These are phyloP conservation scores for Polysphondylium violaceum DNA, from an alignment of 78 protist genomes.

Conservation along the genomic window DNA sequence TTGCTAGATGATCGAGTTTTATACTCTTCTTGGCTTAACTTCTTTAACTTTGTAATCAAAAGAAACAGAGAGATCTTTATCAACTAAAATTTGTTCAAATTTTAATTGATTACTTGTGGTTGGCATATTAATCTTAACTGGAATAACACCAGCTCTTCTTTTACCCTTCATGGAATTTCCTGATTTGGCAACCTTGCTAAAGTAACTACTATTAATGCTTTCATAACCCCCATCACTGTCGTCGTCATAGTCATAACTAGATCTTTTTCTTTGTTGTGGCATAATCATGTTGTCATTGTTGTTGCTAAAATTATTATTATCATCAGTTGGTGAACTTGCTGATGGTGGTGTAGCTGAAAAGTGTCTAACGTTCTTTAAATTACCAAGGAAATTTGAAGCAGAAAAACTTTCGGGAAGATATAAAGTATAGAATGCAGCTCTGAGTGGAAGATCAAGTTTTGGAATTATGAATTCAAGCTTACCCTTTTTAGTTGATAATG, in stretches of 20 bases:
- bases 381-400: slow-evolving; percentile 7
- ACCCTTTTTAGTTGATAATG: background rate
- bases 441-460: slow-evolving; percentile 48
- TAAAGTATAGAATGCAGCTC: slow-evolving; percentile 34
- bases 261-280: too few relatives aligned
- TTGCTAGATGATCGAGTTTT: too few relatives aligned
- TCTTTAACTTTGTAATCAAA: slow-evolving; percentile 5
- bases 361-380: slow-evolving; percentile 6
- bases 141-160: slow-evolving; percentile 34
- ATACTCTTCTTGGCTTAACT: too few relatives aligned
- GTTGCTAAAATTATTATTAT: background rate
- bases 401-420: slow-evolving; percentile 7
- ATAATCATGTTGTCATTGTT: background rate
- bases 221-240: background rate
- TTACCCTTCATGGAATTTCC: background rate
- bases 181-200: background rate
- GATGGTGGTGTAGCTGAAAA: slow-evolving; percentile 16
- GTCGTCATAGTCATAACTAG: background rate
- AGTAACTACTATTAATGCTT: background rate
- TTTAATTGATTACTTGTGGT: background rate
- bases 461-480: slow-evolving; percentile 31
- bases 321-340: background rate
- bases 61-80: slow-evolving; percentile 6
- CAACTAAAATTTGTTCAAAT: slow-evolving; percentile 64
- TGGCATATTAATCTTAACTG: slow-evolving; percentile 49